Percentiles rank a stretch among this genome's conserved stretches.
These are phyloP conservation scores for Suaeda aralocaspica DNA, from an alignment of 148 eudicot species.

Conservation along the genomic window DNA sequence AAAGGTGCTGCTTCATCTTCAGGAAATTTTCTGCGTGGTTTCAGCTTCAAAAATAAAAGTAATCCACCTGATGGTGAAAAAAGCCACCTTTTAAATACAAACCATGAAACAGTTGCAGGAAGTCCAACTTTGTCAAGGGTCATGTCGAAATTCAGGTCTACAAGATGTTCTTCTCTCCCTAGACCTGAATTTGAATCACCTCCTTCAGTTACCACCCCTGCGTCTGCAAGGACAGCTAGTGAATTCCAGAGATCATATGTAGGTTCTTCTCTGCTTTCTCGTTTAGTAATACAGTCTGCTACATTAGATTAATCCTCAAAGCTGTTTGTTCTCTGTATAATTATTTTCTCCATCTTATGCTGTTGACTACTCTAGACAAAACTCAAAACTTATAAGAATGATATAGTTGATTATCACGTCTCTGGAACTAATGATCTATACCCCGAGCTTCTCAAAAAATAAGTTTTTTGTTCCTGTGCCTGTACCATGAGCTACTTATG, in stretches of 20 bases:
- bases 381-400: not conserved
- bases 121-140: conserved; percentile 44
- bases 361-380: not conserved
- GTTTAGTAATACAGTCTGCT: not conserved
- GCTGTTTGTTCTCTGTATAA: not conserved
- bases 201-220: conserved; percentile 59
- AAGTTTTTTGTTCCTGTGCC: conserved; percentile 5
- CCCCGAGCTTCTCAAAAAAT: too few species aligned
- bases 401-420: not conserved
- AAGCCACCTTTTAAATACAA: conserved; percentile 54
- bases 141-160: conserved; percentile 36
- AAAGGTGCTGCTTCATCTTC: conserved; percentile 43
- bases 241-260: conserved; percentile 52
- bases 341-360: not conserved
- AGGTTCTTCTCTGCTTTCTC: conserved; percentile 25
- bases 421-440: not conserved
- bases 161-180: conserved; percentile 79
- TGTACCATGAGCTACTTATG: not conserved
- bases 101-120: conserved; percentile 36
- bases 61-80: conserved; percentile 46
- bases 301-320: not conserved
- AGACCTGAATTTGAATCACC: conserved; percentile 55
- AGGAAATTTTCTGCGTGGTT: conserved; percentile 55
- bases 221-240: conserved; percentile 56
- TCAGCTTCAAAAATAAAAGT: conserved; percentile 72